phyloP scores from a whole-genome alignment of 176 grass and related monocot species.

The Oryza glumipatula region DNA sequence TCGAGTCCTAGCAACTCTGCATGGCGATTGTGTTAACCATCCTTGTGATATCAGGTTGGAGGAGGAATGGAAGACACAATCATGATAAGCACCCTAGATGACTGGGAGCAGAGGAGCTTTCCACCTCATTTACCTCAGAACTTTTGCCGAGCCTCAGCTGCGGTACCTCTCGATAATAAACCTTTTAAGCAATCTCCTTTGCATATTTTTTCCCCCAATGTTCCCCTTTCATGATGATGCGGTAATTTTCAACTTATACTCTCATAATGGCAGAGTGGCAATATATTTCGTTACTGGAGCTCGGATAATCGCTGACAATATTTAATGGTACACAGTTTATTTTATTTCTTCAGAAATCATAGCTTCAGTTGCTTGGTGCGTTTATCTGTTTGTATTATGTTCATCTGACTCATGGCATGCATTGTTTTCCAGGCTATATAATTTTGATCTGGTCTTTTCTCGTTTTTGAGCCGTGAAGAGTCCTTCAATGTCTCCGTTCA shows the following conservation, averaged over 20 bases:
- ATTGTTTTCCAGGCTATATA: constrained; percentile 36
- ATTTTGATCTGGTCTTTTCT: constrained; percentile 22
- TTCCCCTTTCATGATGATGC: constrained; percentile 25
- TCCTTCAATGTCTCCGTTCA: constrained; percentile 9
- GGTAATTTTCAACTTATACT: constrained; percentile 24
- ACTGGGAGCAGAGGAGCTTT: constrained; percentile 12
- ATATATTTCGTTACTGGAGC: constrained; percentile 52
- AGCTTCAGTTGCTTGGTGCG: background rate
- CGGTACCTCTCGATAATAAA: constrained; percentile 8
- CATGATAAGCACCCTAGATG: constrained; percentile 45
- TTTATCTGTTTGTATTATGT: background rate
- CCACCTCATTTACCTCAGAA: background rate
- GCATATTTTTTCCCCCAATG: background rate
- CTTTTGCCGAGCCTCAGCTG: background rate
- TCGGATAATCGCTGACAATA: constrained; percentile 46
- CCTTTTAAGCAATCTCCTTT: background rate
- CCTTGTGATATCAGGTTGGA: constrained; percentile 49
- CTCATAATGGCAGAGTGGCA: constrained; percentile 53
- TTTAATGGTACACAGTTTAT: constrained; percentile 30
- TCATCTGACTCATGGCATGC: constrained; percentile 19
- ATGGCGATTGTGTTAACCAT: constrained; percentile 17
- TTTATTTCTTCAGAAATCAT: background rate
- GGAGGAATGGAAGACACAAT: constrained; percentile 41
- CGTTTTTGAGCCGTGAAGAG: constrained; percentile 35
- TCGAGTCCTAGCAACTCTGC: background rate